Base-by-base conservation (phyloP, 2,329 filamentous ascomycete species). In the Emericellopsis atlantica region DNA sequence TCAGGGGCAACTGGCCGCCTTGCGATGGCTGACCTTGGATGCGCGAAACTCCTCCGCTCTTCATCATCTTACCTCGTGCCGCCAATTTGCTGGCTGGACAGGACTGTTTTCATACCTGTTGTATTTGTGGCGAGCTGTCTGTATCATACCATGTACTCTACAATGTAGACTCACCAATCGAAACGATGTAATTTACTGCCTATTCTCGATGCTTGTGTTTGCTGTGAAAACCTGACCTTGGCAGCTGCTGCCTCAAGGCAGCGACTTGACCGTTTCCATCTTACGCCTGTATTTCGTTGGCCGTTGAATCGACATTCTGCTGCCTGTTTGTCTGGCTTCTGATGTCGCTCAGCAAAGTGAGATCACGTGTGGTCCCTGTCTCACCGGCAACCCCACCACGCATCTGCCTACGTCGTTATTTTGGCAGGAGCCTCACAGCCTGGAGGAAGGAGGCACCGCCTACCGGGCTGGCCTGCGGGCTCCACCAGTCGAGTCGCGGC, bases 331-430 rank as follows among this genome's bases (percentile, higher is more conserved):
- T 21, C 18, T 21, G 18, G 26, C 26, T 9, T 29, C 26, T 29
- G 26, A 29, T 12, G 12, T 9, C 12, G 26, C 26, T 29, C 26
- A 36, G 34, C 14, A 18, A 18, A 15, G 40, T 21, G 18, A 32
- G 43, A 50, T 59, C 56, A 59, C 57, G 56, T 59, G 56, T 45
- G 32, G 31, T 40, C 26, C 9, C 26, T 39, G 52, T 56, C 52
- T 52, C 49, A 52, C 50, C 41, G 52, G 34, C 46, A 55, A 52
- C 56, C 56, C 55, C 56, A 56, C 52, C 52, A 53, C 45, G 39
- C 43, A 49, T 48, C 49, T 48, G 49, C 45, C 49, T n/a, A 36
- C 33, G 32, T 15, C 12, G 8, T 29, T 29, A 6, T 29, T 29
- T 29, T 29, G 26, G 26, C 9, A 29, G 26, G 26, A 29, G 26